Base-by-base conservation (phyloP, 805 yeast species). In the Isabelozyma rhagii region DNA sequence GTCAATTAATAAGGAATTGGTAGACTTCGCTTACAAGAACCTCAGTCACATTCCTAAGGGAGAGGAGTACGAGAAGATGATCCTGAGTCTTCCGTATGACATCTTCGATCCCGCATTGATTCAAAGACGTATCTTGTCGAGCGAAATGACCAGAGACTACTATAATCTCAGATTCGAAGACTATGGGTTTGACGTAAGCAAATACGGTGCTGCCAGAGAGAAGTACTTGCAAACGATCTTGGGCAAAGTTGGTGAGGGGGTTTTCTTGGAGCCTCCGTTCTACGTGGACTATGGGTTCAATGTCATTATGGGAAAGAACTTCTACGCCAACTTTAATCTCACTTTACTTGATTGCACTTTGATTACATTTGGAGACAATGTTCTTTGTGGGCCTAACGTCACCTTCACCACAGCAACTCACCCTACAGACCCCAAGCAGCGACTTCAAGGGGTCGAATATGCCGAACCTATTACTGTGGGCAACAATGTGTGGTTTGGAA, bases 271-370 rank as follows among this genome's bases (percentile, higher is more conserved):
- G 63, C 76, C 84, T 1, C 89, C 89, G 5, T 77, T 81, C 56
- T 69, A 54, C 52, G 80, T 83, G 40, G 92, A 87, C 62, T 86
- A 84, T 58, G 93, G 92, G 0, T 78, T 71, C 63, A 87, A 86
- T 64, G 68, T 79, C 39, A 63, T 60, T 13, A 54, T 84, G 14
- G 92, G 90, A 2, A 77, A 82, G 49, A 63, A 67, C 29, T 80
- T 83, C 62, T 86, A 82, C 58, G 72, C 79, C 34, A 87, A 87
- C 66, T 82, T 80, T 75, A 81, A 81, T 53, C 54, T 65, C 41
- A 72, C 78, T 0, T 66, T 84, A 43, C 67, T 87, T 40, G 92
- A 87, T 62, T 78, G 84, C 54, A 75, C 85, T 0, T 56, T 82
- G 39, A 81, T 87, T 39, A 76, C 67, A 13, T 75, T 87, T 49